Evolutionary conservation across 768 basidiomycete species (phyloP).

Genomic region (Mycena chlorophos): DNA sequence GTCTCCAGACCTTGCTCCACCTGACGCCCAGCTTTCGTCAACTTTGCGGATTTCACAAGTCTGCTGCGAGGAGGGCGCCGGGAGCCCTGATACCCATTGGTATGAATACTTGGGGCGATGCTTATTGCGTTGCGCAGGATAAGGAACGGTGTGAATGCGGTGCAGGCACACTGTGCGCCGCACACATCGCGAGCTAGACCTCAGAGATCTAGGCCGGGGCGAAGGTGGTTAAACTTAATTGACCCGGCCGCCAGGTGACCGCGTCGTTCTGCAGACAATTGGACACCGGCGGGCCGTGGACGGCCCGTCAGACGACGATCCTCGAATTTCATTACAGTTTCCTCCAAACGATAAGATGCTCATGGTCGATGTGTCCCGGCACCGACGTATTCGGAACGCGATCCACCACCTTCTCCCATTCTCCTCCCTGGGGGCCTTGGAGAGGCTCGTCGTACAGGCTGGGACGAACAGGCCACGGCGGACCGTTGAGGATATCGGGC

Average conservation of each 20-base stretch:
- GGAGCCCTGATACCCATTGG: not conserved
- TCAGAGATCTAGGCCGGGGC: too few relatives aligned
- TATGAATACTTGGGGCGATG: not conserved
- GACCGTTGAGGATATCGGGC: slow-evolving; percentile 43
- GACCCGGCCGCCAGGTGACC: too few relatives aligned
- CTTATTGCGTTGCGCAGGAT: not conserved
- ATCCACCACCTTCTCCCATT: slow-evolving; percentile 57
- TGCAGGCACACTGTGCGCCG: too few relatives aligned
- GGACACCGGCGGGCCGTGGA: too few relatives aligned
- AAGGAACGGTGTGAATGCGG: not conserved
- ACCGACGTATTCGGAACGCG: slow-evolving; percentile 47
- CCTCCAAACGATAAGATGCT: slow-evolving; percentile 58
- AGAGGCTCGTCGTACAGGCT: too few relatives aligned
- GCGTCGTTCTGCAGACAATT: too few relatives aligned
- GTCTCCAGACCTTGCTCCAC: too few relatives aligned
- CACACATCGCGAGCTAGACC: not conserved
- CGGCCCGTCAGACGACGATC: too few relatives aligned
- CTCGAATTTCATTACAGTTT: slow-evolving; percentile 29
- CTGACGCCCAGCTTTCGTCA: not conserved
- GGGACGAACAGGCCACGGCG: slow-evolving; percentile 60
- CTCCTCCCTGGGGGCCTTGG: slow-evolving; percentile 44
- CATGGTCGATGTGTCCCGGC: slow-evolving; percentile 44
- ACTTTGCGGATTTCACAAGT: not conserved
- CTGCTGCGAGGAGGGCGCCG: not conserved
- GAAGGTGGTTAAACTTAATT: too few relatives aligned